A percentile compares a stretch with the other conserved stretches of the same genome.
These are phyloP conservation scores for Zygosaccharomyces siamensis DNA, from an alignment of 805 yeast species.

Conservation along the genomic window DNA sequence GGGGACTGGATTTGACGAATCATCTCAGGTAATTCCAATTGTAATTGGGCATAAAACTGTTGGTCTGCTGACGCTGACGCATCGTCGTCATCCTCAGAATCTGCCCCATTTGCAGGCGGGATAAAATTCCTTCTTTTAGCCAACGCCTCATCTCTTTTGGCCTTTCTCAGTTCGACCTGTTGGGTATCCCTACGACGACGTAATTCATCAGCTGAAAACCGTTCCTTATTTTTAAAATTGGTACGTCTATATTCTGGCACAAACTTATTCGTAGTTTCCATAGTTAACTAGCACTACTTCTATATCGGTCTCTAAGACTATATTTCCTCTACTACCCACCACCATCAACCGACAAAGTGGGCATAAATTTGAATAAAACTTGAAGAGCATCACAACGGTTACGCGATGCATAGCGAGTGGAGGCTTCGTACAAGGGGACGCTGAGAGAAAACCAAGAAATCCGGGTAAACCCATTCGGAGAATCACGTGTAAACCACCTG, in stretches of 20 bases:
- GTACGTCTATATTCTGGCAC: constrained; percentile 98
- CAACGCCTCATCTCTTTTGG: constrained; percentile 90
- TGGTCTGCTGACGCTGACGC: constrained; percentile 36
- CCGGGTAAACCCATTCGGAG: no score
- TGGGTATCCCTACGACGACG: constrained; percentile 97
- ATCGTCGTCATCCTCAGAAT: constrained; percentile 49
- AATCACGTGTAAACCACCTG: not conserved
- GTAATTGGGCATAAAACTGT: constrained; percentile 45
- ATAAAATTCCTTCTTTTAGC: constrained; percentile 86
- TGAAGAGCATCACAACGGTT: not conserved
- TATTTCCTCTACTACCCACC: constrained; percentile 1
- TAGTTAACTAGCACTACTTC: not conserved
- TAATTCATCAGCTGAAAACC: constrained; percentile 91
- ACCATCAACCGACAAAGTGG: not conserved
- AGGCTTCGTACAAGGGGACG: no score
- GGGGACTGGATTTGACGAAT: constrained; percentile 70
- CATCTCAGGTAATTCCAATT: constrained; percentile 77
- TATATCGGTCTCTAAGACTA: not conserved
- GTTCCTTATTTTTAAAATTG: constrained; percentile 87
- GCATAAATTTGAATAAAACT: constrained; percentile 1
- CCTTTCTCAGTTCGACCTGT: constrained; percentile 93
- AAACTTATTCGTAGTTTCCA: constrained; percentile 59
- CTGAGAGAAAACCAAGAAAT: not conserved
- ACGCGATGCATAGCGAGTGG: no score
- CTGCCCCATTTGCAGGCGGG: constrained; percentile 43